Evolutionary conservation across 768 basidiomycete species (phyloP).

Genomic region (Mrakia frigida): DNA sequence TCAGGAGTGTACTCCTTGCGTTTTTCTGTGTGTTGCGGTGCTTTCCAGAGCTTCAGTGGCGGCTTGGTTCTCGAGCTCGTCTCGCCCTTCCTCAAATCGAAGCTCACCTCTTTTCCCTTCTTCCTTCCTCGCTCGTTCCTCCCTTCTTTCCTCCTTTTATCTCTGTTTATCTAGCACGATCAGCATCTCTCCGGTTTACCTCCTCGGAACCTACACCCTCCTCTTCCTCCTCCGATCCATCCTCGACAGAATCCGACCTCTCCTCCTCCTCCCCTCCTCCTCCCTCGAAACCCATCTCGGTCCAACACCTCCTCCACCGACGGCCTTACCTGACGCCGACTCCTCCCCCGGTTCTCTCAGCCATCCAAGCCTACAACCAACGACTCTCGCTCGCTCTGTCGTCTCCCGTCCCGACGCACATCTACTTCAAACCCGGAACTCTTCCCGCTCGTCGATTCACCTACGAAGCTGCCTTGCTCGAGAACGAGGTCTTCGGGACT

Average conservation of each 20-base stretch:
- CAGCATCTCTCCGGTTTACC: not conserved
- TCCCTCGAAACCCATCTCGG: not conserved
- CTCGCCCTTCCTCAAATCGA: not conserved
- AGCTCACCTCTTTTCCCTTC: not conserved
- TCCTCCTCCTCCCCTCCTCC: not conserved
- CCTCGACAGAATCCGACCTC: not conserved
- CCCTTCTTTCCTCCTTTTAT: not conserved
- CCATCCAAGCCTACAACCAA: slow-evolving; percentile 77
- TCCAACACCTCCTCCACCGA: slow-evolving; percentile 42
- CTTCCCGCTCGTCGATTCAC: slow-evolving; percentile 74
- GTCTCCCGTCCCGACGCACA: slow-evolving; percentile 80
- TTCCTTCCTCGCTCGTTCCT: not conserved
- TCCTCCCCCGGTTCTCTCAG: slow-evolving; percentile 66
- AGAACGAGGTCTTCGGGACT: slow-evolving; percentile 66
- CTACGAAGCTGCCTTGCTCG: slow-evolving; percentile 66
- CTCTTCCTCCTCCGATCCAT: not conserved
- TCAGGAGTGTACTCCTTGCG: not conserved
- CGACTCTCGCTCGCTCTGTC: slow-evolving; percentile 77
- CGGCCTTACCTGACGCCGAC: slow-evolving; percentile 43
- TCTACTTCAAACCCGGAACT: slow-evolving; percentile 91
- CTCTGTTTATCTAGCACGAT: not conserved
- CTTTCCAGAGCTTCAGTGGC: not conserved
- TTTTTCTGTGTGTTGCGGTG: not conserved
- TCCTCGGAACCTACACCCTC: not conserved
- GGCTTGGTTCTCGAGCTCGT: not conserved